Evolutionary conservation across 371 early-diverging fungal species (phyloP), one percentile per base, ranked within the genome.

Genomic region (Mucor circinelloides): DNA sequence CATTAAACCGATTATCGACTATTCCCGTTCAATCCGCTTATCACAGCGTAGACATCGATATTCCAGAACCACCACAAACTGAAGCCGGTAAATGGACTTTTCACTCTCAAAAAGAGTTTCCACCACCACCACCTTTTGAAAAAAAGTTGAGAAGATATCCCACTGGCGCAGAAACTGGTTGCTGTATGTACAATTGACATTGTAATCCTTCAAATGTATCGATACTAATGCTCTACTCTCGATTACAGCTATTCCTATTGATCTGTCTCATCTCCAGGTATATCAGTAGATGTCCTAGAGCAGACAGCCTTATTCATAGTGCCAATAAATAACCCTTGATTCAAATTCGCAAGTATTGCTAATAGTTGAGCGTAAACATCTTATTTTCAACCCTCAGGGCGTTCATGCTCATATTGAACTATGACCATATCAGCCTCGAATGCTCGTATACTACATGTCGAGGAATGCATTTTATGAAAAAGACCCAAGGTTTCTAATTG

Each of bases 41-140:
- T 38, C 75, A 74, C 5, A 68, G 70, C 12, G 19, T 77, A 1
- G 76, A 83, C 54, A 66, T 77, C 21, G 70, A 77, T 6, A 74
- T 80, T 59, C 83, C 83, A 19, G 83, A 83, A 60, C 82, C 82
- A 25, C 82, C 84, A 25, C 72, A 73, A 52, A 80, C 81, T 8
- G 84, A 84, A 71, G 81, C 79, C 17, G 84, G 84, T 31, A 71
- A 73, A 63, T 84, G 82, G 81, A 80, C 82, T 10, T 84, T 84
- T 58, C 82, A 81, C 62, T 78, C 84, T 0, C 78, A 78, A 67
- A 66, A 44, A 25, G 82, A 84, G 36, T 78, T 84, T 54, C 82
- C 84, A 40, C 67, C 84, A 23, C 84, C 84, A 21, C 81, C 81
- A 15, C 70, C 74, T 0, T 84, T 84, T 63, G 84, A 81, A 48